phyloP scores from a whole-genome alignment of 371 early-diverging fungal genomes.

The Capillidium heterosporum region DNA sequence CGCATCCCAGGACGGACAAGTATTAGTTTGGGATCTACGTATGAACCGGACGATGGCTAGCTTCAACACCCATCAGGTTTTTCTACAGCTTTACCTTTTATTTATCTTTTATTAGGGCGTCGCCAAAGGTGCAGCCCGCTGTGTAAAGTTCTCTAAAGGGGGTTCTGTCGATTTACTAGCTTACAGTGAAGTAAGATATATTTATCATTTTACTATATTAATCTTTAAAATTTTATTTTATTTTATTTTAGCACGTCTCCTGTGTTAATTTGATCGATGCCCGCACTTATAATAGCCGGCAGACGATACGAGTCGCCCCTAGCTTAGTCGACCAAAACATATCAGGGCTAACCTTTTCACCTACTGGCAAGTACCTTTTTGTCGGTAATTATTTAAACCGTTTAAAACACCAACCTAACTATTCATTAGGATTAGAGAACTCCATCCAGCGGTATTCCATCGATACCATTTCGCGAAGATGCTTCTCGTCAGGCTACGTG shows the following conservation, averaged over 20 bases:
- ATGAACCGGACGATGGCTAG: constrained; percentile 25
- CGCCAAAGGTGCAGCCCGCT: constrained; percentile 64
- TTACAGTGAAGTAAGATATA: constrained; percentile 44
- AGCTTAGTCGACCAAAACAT: constrained; percentile 48
- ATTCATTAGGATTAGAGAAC: constrained; percentile 24
- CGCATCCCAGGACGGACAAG: constrained; percentile 63
- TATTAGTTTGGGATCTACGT: constrained; percentile 59
- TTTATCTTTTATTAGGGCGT: constrained; percentile 18
- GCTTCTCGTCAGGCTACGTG: constrained; percentile 19
- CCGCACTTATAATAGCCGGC: constrained; percentile 53
- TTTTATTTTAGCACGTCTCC: constrained; percentile 48
- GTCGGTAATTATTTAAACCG: constrained; percentile 32
- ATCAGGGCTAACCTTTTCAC: constrained; percentile 55
- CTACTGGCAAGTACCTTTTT: constrained; percentile 55
- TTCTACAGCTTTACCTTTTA: not conserved
- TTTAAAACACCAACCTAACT: not conserved
- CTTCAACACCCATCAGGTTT: constrained; percentile 22
- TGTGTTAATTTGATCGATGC: constrained; percentile 74
- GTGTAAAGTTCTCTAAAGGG: constrained; percentile 63
- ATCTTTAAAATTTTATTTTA: not conserved
- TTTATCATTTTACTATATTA: not conserved
- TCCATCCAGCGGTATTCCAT: constrained; percentile 30
- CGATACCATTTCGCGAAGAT: constrained; percentile 29
- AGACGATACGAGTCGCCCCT: constrained; percentile 35
- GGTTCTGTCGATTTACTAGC: constrained; percentile 64